Base-by-base conservation (phyloP, 2,329 filamentous ascomycete species). In the Pseudogymnoascus sp. region DNA sequence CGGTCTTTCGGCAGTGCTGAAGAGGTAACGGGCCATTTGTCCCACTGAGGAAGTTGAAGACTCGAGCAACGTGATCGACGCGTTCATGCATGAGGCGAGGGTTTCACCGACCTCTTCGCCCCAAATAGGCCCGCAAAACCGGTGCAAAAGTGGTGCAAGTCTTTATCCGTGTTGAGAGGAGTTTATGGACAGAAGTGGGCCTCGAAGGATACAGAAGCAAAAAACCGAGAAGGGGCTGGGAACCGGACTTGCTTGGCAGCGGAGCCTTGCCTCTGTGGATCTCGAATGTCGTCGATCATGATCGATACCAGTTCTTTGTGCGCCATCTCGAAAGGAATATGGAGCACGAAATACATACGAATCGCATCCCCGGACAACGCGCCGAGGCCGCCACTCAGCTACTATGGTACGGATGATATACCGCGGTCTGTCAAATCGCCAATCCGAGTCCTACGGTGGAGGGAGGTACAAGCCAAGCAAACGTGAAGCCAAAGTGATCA, bases 131-230 rank as follows among this genome's bases (percentile, higher is more conserved):
- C 49, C 49, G 49, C 49, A 55, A 55, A 22, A 45, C 11, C 22
- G 22, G 22, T 45, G 41, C 41, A n/a, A 23, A 25, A 45, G 9
- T 33, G 49, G 45, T 52, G 45, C 23, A 52, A 30, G 25, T 16
- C 45, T 19, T 19, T 19, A 19, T 19, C 19, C 19, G 2, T 19
- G 1, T 28, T 52, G n/a, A 55, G 49, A 22, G 16, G 49, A 16
- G 16, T 33, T 55, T 12, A 5, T 33, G 5, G 16, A 33, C 8
- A 55, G 28, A 55, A 7, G 49, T 55, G 49, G 49, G 49, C 5
- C n/a, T 55, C n/a, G 49, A 55, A 55, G 49, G 49, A 11, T 19
- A 55, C 49, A 55, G 49, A 55, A 55, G 49, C 49, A 55, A 55
- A 55, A 52, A 30, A 55, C 28, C n/a, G 49, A 55, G 28, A 14